phyloP scores from a whole-genome alignment of 768 basidiomycete species.

The Boletus edulis region DNA sequence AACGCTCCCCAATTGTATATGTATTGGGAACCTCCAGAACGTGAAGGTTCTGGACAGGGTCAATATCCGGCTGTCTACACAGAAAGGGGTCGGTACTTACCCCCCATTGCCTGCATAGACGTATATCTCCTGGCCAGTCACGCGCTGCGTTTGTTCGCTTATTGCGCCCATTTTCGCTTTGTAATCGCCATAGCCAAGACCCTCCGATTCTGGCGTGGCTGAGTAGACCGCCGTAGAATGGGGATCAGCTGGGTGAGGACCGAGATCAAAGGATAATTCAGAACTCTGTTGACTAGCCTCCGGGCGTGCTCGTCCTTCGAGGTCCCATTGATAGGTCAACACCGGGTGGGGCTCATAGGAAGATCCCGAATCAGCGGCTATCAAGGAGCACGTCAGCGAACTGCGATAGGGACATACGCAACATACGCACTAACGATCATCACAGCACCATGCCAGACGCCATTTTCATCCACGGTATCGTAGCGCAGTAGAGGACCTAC shows the following conservation, averaged over 20 bases:
- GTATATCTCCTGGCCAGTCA: conserved; percentile 68
- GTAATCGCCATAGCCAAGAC: conserved; percentile 6
- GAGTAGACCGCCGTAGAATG: conserved; percentile 45
- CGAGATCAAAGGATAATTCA: conserved; percentile 47
- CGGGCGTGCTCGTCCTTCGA: conserved; percentile 35
- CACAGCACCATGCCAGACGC: conserved; percentile 85
- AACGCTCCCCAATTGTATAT: conserved; percentile 64
- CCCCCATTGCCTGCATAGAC: conserved; percentile 59
- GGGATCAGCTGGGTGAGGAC: conserved; percentile 75
- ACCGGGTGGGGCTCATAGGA: conserved; percentile 72
- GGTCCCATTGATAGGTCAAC: conserved; percentile 74
- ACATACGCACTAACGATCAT: conserved; percentile 80
- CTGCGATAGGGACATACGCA: background rate
- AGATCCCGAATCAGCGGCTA: conserved; percentile 78
- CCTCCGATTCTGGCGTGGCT: conserved; percentile 6
- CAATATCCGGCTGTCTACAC: background rate
- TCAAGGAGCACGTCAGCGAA: background rate
- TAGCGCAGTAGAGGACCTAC: conserved; percentile 88
- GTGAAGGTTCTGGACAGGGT: conserved; percentile 64
- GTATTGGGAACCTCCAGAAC: conserved; percentile 92
- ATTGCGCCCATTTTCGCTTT: conserved; percentile 19
- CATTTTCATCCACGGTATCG: conserved; percentile 77
- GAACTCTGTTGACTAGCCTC: conserved; percentile 27
- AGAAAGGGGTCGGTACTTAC: conserved; percentile 31
- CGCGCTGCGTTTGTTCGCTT: conserved; percentile 39